Evolutionary conservation across 2,329 filamentous ascomycete species (phyloP), one percentile per base, ranked within the genome.

Genomic region (Pyrenophora teres): DNA sequence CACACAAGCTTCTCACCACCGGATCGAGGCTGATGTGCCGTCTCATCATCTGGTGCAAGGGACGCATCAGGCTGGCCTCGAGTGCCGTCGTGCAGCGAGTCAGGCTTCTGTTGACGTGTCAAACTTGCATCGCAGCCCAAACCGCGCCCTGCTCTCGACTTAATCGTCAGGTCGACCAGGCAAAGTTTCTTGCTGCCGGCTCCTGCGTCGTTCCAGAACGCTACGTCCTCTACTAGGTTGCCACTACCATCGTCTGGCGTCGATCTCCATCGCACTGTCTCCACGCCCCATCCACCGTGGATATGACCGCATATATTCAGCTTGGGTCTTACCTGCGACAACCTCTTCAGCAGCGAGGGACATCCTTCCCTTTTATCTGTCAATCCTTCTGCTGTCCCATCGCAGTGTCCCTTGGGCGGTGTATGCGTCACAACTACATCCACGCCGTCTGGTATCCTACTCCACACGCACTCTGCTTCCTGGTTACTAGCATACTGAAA

Each of bases 401-500:
- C 87, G 54, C 82, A 78, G 64, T 88, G 83, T 1, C 75, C 79
- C 53, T 76, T 77, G 0, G 87, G 81, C 10, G 88, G 88, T 0
- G 86, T 87, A 67, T 92, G 88, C 2, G 87, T 90, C 23, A 92
- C 76, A 1, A 91, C 76, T 35, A 92, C 77, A 64, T 91, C 87
- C 0, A 80, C 78, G 42, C 84, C 78, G 0, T 80, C 67, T 0
- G 87, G 86, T 18, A 91, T 85, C 7, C 71, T 71, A 13, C 80
- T 74, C 88, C 88, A 92, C 1, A 87, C 62, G 10, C 64, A 50
- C 35, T 63, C 54, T 10, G 78, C 79, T 40, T 75, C 67, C 2
- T 71, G 63, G 8, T 69, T 61, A 9, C 27, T 9, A 30, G 74
- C 70, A 67, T 90, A 90, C 56, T 81, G 80, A 63, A 91, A 91